Evolutionary conservation across 176 grass and related monocot genomes (phyloP).

Genomic region (Urochloa ruziziensis): DNA sequence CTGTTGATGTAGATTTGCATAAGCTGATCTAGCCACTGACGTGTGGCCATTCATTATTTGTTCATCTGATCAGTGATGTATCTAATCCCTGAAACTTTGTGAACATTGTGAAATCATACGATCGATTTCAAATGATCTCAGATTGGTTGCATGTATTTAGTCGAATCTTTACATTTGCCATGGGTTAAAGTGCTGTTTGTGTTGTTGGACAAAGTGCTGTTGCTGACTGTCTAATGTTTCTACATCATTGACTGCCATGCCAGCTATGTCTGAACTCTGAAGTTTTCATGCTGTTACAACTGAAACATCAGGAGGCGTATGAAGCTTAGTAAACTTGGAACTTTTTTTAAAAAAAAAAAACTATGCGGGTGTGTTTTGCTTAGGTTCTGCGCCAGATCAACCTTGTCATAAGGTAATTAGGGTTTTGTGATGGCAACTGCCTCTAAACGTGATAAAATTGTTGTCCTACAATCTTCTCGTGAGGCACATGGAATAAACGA

Average conservation of each 20-base stretch:
- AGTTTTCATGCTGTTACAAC: not conserved
- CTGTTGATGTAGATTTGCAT: constrained; percentile 31
- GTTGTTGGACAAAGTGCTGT: not conserved
- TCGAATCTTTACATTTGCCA: not conserved
- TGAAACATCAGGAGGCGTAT: too few species aligned
- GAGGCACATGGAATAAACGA: not conserved
- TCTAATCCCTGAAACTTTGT: constrained; percentile 29
- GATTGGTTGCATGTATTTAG: not conserved
- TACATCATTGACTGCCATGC: not conserved
- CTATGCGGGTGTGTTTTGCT: too few species aligned
- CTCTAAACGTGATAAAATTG: too few species aligned
- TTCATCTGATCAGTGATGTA: constrained; percentile 15
- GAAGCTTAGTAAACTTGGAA: too few species aligned
- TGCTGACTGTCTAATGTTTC: not conserved
- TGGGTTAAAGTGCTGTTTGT: not conserved
- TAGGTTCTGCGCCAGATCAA: too few species aligned
- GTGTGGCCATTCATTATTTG: constrained; percentile 31
- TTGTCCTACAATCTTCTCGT: not conserved
- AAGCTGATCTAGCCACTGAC: constrained; percentile 28
- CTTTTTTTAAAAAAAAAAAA: too few species aligned
- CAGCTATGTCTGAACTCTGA: not conserved
- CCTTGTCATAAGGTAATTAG: too few species aligned
- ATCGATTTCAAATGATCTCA: constrained; percentile 8
- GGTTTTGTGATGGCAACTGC: too few species aligned
- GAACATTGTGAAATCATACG: not conserved